A percentile compares a stretch with the other conserved stretches of the same genome.
phyloP scores from a whole-genome alignment of 768 basidiomycete genomes.

The Russula sp. region DNA sequence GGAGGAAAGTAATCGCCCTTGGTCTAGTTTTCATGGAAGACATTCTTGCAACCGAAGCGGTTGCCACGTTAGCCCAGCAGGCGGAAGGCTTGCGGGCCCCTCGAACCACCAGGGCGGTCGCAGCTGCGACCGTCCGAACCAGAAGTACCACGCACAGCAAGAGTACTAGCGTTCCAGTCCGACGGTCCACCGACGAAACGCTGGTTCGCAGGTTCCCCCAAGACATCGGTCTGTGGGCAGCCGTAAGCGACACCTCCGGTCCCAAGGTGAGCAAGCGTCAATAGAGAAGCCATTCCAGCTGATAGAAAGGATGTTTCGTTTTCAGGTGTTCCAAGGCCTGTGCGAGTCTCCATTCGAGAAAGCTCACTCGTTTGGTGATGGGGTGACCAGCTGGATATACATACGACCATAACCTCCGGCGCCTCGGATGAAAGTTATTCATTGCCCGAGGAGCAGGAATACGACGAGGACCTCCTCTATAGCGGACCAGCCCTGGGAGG shows the following conservation, averaged over 20 bases:
- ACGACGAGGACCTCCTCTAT: not conserved
- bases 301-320: not conserved
- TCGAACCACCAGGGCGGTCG: conserved; percentile 16
- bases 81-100: conserved; percentile 23
- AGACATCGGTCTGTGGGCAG: conserved; percentile 2
- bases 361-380: not conserved
- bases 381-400: not conserved
- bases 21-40: not conserved
- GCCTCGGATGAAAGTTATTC: not conserved
- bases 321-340: not conserved
- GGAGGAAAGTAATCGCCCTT: too few relatives aligned
- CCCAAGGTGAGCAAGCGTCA: conserved; percentile 11
- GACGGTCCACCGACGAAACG: conserved; percentile 7
- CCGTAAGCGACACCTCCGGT: not conserved
- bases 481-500: not conserved
- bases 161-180: not conserved
- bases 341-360: not conserved
- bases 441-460: not conserved
- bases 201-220: conserved; percentile 14
- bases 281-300: not conserved
- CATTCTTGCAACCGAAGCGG: not conserved
- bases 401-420: not conserved
- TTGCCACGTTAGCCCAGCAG: conserved; percentile 3
- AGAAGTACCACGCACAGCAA: not conserved
- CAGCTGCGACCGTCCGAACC: conserved; percentile 6